phyloP scores from a whole-genome alignment of 106 monocot genomes.

The Allium sativum region DNA sequence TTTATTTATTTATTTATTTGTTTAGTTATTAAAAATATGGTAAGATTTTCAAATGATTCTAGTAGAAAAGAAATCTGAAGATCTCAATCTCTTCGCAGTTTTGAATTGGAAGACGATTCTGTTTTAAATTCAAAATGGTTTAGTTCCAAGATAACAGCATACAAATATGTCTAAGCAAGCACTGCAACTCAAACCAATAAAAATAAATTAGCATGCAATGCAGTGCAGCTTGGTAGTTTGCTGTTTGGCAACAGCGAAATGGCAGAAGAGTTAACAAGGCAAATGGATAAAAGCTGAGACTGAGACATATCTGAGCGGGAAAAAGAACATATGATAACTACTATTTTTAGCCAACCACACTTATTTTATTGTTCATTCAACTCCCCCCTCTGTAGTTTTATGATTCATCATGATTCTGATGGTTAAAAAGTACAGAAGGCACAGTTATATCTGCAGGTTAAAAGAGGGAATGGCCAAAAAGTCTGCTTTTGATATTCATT shows the following conservation, averaged over 20 bases:
- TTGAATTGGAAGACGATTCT: too few relatives aligned
- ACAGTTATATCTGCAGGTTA: neutral
- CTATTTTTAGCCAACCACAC: neutral
- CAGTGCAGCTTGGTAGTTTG: too few relatives aligned
- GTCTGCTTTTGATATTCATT: neutral
- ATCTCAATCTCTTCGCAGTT: too few relatives aligned
- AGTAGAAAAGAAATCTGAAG: too few relatives aligned
- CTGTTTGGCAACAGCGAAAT: neutral
- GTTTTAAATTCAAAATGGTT: too few relatives aligned
- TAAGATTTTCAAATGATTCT: too few relatives aligned
- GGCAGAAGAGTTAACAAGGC: neutral
- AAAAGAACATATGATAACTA: conserved; percentile 5
- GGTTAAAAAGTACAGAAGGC: neutral
- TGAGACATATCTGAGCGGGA: conserved; percentile 1
- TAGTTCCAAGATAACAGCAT: too few relatives aligned
- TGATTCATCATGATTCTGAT: neutral
- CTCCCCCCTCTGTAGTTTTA: neutral
- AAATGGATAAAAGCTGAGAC: neutral
- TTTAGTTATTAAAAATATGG: too few relatives aligned
- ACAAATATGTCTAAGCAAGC: too few relatives aligned
- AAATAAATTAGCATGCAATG: too few relatives aligned
- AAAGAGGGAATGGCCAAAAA: neutral
- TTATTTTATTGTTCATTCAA: neutral
- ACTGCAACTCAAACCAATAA: too few relatives aligned
- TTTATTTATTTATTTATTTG: too few relatives aligned